Base-by-base conservation (phyloP, 1,284 basidiomycete species). In the Malassezia dermatis region DNA sequence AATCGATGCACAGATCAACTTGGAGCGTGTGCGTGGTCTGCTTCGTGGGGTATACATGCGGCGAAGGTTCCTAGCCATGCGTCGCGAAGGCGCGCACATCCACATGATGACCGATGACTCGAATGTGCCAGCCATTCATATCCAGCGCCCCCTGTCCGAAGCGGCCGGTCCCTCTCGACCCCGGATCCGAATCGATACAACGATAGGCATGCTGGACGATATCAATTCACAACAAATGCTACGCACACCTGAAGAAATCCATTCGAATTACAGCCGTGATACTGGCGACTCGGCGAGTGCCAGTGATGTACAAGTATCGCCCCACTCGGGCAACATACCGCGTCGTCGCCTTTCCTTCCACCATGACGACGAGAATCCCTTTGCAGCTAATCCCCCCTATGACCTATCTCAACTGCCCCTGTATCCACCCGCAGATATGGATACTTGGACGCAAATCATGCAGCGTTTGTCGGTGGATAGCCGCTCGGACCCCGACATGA, bases 11-110 rank as follows among this genome's bases (percentile, higher is more conserved):
- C 56, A 48, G 2, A 60, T 73, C 37, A 56, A 62, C 28, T 54
- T 71, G 11, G 69, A 73, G 35, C 60, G 67, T 3, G 64, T 75
- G 8, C 63, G 64, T 1, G 66, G 64, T 0, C 35, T 72, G 17
- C 49, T 75, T 41, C 61, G 63, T 32, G 60, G 60, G 40, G 58
- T 68, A 6, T 71, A 69, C 53, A 51, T 66, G 28, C 56, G 71
- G 7, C 59, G 64, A 4, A 50, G 64, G 11, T 73, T 67, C 56
- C 51, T 71, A 1, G 62, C 65, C 11, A 31, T 48, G 30, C 56
- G 56, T 13, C 49, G 43, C 2, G 47, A 41, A 30, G 46, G 19
- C 6, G 32, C 41, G 32, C 40, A 24, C 21, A 48, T 32, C 30
- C 53, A 46, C 24, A 41, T 55, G 17, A 39, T 45, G 30, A 4